Base-by-base conservation (phyloP, 2,329 filamentous ascomycete genomes). In the Trichoderma sp. region DNA sequence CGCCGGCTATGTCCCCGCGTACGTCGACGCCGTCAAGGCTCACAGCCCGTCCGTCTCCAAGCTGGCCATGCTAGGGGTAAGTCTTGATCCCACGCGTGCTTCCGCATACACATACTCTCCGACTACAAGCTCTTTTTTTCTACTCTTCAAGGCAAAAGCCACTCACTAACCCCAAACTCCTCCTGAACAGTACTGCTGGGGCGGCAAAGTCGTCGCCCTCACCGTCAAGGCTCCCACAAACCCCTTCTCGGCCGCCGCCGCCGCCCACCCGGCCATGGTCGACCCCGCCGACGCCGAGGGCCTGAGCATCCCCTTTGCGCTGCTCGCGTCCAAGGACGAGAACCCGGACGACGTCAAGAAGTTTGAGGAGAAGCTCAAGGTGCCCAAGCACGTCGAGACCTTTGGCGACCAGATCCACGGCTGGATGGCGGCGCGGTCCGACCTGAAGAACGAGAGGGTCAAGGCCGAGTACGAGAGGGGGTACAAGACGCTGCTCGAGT, bases 281-380 rank as follows among this genome's bases (percentile, higher is more conserved):
- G 86, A 89, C 68, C 78, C 84, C 21, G 77, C 79, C 43, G 89
- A 92, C 52, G 88, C 87, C 1, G 73, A 79, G 68, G 79, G 77
- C 9, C 81, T 91, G 75, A 85, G 81, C 62, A 79, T 90, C 7
- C 89, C 89, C 1, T 77, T 89, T 47, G 79, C 82, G 63, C 70
- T 90, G 70, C 80, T 92, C 1, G 88, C 89, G 1, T 90, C 88
- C 41, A 83, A 83, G 72, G 89, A 91, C 69, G 87, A 91, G 79
- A 74, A 79, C 3, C 78, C 74, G 0, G 82, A 84, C 3, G 81
- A 80, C 45, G 83, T 88, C 47, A 78, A 85, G 74, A 79, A 84
- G 73, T 87, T 85, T 67, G 80, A 85, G 72, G 74, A 78, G n/a
- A 78, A 78, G 10, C 79, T 90, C 59, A 78, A 76, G 30, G 82